phyloP scores from a whole-genome alignment of 2,329 filamentous ascomycete species.

The Alternaria sp. region DNA sequence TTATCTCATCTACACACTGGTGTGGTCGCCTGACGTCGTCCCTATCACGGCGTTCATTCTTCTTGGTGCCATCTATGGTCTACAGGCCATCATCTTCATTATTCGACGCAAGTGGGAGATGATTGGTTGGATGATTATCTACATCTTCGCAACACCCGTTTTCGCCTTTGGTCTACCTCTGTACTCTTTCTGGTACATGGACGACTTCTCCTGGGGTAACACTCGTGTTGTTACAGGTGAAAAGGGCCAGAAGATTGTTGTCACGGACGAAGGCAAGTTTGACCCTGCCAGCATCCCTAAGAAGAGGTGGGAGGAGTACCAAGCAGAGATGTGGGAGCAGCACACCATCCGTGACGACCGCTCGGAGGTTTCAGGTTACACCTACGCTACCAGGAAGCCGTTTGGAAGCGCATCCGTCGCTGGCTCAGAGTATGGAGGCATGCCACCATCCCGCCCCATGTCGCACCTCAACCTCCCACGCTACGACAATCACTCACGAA shows the following conservation, averaged over 20 bases:
- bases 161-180: slow-evolving; percentile 90
- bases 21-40: slow-evolving; percentile 68
- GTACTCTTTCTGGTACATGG: slow-evolving; percentile 99
- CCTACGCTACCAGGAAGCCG: slow-evolving; percentile 84
- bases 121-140: slow-evolving; percentile 99
- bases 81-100: slow-evolving; percentile 97
- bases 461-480: slow-evolving; percentile 66
- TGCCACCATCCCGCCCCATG: slow-evolving; percentile 63
- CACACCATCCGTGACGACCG: slow-evolving; percentile 83
- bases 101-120: slow-evolving; percentile 98
- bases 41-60: slow-evolving; percentile 89
- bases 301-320: slow-evolving; percentile 99
- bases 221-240: slow-evolving; percentile 97
- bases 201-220: slow-evolving; percentile 99
- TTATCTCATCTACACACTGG: slow-evolving; percentile 83
- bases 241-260: slow-evolving; percentile 87
- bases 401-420: slow-evolving; percentile 55
- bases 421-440: slow-evolving; percentile 70
- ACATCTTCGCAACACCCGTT: slow-evolving; percentile 87
- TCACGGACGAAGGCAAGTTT: slow-evolving; percentile 98
- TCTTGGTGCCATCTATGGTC: slow-evolving; percentile 93
- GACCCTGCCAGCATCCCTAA: slow-evolving; percentile 90
- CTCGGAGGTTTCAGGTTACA: slow-evolving; percentile 91
- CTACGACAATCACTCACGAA: slow-evolving; percentile 53
- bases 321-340: slow-evolving; percentile 95